These are phyloP conservation scores for Ambrosia artemisiifolia DNA, from an alignment of 129 eudicot species.

Conservation along the genomic window DNA sequence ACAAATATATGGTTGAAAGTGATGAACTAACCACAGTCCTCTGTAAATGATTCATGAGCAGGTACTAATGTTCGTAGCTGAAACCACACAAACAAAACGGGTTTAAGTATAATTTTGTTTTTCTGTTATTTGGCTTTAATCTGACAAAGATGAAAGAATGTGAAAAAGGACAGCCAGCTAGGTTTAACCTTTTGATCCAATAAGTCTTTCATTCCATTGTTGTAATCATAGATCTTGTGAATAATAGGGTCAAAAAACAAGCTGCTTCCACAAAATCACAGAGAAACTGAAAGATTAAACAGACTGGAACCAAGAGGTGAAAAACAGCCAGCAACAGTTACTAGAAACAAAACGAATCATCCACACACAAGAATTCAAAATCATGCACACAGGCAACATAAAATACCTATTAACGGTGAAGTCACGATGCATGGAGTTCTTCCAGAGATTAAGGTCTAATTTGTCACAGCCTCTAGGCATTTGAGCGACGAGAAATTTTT, in stretches of 20 bases:
- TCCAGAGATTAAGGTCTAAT: conserved; percentile 61
- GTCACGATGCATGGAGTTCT: conserved; percentile 65
- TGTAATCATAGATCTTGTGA: conserved; percentile 65
- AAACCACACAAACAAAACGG: conserved; percentile 17
- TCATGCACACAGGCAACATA: not conserved
- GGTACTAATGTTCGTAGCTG: conserved; percentile 77
- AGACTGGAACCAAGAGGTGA: not conserved
- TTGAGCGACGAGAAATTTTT: conserved; percentile 28
- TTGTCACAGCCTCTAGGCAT: conserved; percentile 48
- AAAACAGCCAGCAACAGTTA: not conserved
- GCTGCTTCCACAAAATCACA: conserved; percentile 44
- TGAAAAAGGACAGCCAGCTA: not conserved
- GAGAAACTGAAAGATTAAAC: not conserved
- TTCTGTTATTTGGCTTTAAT: not conserved
- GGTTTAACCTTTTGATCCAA: conserved; percentile 56
- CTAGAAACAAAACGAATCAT: not conserved
- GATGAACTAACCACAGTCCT: conserved; percentile 75
- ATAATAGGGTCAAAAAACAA: conserved; percentile 76
- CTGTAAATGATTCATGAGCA: conserved; percentile 74
- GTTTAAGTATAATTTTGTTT: not conserved
- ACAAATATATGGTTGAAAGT: conserved; percentile 4
- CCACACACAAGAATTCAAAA: not conserved
- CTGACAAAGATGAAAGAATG: not conserved
- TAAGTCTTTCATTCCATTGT: conserved; percentile 64
- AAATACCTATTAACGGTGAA: conserved; percentile 80